phyloP scores from a whole-genome alignment of 768 basidiomycete species.

The Russula abietina region DNA sequence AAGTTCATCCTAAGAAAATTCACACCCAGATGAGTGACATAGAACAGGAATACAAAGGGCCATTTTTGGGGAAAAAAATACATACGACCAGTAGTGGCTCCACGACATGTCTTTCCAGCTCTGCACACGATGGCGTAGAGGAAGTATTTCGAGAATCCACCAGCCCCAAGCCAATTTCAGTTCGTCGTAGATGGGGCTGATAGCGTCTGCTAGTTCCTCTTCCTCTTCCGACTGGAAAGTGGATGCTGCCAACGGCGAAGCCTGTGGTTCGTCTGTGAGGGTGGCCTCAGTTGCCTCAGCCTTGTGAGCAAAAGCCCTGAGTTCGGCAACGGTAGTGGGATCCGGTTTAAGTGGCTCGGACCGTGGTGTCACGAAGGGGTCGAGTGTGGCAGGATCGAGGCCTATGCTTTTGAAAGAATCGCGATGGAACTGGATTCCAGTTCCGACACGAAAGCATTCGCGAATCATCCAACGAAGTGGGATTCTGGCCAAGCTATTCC shows the following conservation, averaged over 20 bases:
- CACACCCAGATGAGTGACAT: not conserved
- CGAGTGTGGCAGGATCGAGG: conserved; percentile 29
- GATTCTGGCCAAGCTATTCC: conserved; percentile 60
- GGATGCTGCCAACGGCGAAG: conserved; percentile 20
- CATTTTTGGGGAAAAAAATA: not conserved
- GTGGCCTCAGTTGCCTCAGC: conserved; percentile 21
- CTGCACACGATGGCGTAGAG: conserved; percentile 19
- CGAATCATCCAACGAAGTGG: conserved; percentile 56
- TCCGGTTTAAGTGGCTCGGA: conserved; percentile 13
- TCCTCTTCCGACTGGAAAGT: conserved; percentile 45
- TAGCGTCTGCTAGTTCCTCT: conserved; percentile 56
- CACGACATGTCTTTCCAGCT: not conserved
- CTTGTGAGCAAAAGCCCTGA: not conserved
- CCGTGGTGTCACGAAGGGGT: conserved; percentile 27
- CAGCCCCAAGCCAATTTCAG: conserved; percentile 42
- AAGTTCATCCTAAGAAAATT: not conserved
- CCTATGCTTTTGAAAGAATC: conserved; percentile 31
- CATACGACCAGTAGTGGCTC: not conserved
- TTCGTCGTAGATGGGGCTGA: conserved; percentile 51
- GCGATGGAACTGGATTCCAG: conserved; percentile 38
- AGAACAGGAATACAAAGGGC: not conserved
- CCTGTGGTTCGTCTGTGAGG: conserved; percentile 15
- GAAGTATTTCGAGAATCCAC: conserved; percentile 60
- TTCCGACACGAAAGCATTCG: conserved; percentile 44
- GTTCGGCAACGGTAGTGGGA: not conserved